Base-by-base conservation (phyloP, 2,329 filamentous ascomycete genomes). In the Ophiocordyceps australis region DNA sequence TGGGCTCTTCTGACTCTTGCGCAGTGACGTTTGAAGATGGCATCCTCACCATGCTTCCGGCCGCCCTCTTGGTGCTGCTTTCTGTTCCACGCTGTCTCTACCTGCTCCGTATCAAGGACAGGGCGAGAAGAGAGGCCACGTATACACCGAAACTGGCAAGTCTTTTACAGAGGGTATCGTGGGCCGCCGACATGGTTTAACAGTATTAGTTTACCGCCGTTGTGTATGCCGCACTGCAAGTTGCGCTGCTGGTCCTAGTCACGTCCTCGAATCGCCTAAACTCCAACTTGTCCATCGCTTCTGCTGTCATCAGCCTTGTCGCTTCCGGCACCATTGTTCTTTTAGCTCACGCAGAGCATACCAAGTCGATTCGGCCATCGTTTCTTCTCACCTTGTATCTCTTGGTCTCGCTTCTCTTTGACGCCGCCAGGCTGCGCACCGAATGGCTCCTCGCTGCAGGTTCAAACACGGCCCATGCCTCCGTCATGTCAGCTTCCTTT, bases 291-390 rank as follows among this genome's bases (percentile, higher is more conserved):
- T 41, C 46, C 8, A 30, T 49, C n/a, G 37, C 42, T 3, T 35
- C 40, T 5, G 42, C 45, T 2, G 26, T 40, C 10, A 28, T 49
- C 6, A 40, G 38, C 18, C 36, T 49, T 19, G 12, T 44, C 3
- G 34, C 40, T 12, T 35, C 45, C 2, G 35, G 38, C 18, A 34
- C 32, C 7, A 43, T 47, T 9, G 33, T 42, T n/a, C 15, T 43
- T 1, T 18, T 49, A 3, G 38, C 39, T 9, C 41, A 49, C 7
- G 26, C 37, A 6, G 45, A 49, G 8, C 46, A 49, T 12, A 35
- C 48, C 19, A 47, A 47, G 23, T 46, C 46, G 1, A 36, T 49
- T 9, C 35, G 46, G 0, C 46, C 46, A 0, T 48, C 46, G 1
- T 43, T 46, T 16, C 32, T 46, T 1, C 35, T 49, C 3, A 39